Base-by-base conservation (phyloP, 2,329 filamentous ascomycete genomes). In the Pseudopyrenochaeta lycopersici region DNA sequence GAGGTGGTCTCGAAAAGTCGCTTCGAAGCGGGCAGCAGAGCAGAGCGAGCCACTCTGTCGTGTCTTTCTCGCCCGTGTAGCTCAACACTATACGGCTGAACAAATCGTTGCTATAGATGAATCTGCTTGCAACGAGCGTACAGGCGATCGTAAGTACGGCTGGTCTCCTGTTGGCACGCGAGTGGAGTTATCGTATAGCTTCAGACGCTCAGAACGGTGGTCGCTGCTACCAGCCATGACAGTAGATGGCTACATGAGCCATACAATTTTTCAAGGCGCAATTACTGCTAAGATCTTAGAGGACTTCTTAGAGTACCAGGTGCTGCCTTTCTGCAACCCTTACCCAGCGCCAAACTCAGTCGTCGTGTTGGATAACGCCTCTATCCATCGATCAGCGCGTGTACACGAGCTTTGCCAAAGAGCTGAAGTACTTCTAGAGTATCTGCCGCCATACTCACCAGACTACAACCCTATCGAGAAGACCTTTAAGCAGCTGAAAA, bases 51-150 rank as follows among this genome's bases (percentile, higher is more conserved):
- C n/a, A n/a, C n/a, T n/a, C n/a, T n/a, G n/a, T n/a, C n/a, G n/a
- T n/a, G n/a, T n/a, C n/a, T n/a, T n/a, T n/a, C n/a, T n/a, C n/a
- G n/a, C n/a, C n/a, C n/a, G n/a, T n/a, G n/a, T n/a, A n/a, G n/a
- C n/a, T n/a, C n/a, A n/a, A n/a, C n/a, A 20, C 38, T 53, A 44
- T 20, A 43, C 29, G 11, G 27, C 12, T 7, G 51, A 56, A 5
- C 43, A 52, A 20, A 38, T 56, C 18, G 36, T 52, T 11, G 46
- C 38, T 12, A 10, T 53, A 21, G 49, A 52, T 33, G 43, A 53
- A 30, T 41, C 30, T 35, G 44, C 32, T 31, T 29, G 29, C 29
- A 56, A 27, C 23, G 23, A 27, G 23, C 23, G 23, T 27, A 27
- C 23, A 5, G 23, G 23, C 4, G 23, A 27, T 27, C 23, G 23